Base-by-base conservation (phyloP, 129 eudicot species). In the Erigeron canadensis region DNA sequence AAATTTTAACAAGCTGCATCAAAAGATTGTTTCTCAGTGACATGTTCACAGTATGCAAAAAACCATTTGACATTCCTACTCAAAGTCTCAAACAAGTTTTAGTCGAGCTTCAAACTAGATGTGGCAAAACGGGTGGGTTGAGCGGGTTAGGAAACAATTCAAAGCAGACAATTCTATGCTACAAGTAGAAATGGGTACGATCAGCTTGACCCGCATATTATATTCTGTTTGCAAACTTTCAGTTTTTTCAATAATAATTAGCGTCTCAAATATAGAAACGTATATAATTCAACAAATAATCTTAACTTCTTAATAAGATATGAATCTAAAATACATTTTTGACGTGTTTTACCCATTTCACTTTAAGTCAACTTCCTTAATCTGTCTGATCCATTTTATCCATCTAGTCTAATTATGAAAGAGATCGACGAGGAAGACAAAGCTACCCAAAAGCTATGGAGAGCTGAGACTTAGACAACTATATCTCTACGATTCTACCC, bases 1-100 rank as follows among this genome's bases (percentile, higher is more conserved):
- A 28, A 89, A 84, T 86, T 84, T 83, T 63, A 86, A 89, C 87
- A 89, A 75, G 90, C 91, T 89, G 91, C 95, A 88, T 88, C 95
- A 88, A 82, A 46, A 47, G 82, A 76, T 74, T 77, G 73, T 81
- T 60, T 79, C 83, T 87, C 89, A 84, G 87, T 74, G 78, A 63
- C 51, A 75, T 48, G 41, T 66, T 63, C 15, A 13, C 16, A 48
- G 45, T 71, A 81, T 41, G 50, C 50, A 7, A 37, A 6, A 10
- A 11, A 60, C 37, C 50, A 45, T 45, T 45, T 45, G 50, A 45
- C 2, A 45, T 4, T 45, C 50, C 12, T n/a, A n/a, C n/a, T n/a
- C n/a, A n/a, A n/a, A n/a, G 13, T 5, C 13, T 45, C 50, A 45
- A 5, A 2, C 12, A 6, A 12, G 10, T 45, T 45, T 45, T 45